Evolutionary conservation across 2,329 filamentous ascomycete genomes (phyloP).

Genomic region (Epicoccum nigrum): DNA sequence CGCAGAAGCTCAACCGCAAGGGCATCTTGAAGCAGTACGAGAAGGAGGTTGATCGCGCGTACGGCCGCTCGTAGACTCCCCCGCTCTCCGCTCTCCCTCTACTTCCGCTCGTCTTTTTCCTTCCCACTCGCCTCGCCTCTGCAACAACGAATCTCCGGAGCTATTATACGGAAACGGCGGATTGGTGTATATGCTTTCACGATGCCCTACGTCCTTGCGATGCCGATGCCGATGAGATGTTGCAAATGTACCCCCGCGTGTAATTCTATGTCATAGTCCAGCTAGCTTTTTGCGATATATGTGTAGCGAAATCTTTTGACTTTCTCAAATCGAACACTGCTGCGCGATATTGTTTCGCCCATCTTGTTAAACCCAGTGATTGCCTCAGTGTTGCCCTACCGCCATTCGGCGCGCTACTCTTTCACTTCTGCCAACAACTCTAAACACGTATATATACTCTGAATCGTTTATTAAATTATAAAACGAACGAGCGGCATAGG

Average conservation of each 20-base stretch:
- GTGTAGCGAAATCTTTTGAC: neutral
- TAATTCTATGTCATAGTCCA: slow-evolving; percentile 20
- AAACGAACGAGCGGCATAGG: too few species aligned
- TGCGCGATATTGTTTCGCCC: too few species aligned
- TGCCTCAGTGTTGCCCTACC: too few species aligned
- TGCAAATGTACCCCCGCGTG: slow-evolving; percentile 1
- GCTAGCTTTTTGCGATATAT: slow-evolving; percentile 6
- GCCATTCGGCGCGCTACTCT: too few species aligned
- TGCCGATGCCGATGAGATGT: neutral
- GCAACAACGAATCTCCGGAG: slow-evolving; percentile 1
- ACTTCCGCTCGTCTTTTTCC: neutral
- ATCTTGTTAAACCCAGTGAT: too few species aligned
- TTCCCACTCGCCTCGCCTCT: neutral
- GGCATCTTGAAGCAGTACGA: slow-evolving; percentile 58
- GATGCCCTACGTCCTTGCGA: slow-evolving; percentile 8
- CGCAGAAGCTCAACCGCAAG: slow-evolving; percentile 60
- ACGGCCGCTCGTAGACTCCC: slow-evolving; percentile 33
- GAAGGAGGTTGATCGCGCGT: slow-evolving; percentile 57
- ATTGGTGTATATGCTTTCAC: slow-evolving; percentile 5
- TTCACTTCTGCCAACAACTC: too few species aligned
- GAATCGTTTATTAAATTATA: too few species aligned
- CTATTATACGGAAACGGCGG: neutral
- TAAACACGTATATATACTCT: too few species aligned
- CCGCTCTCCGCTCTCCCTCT: neutral
- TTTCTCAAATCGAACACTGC: too few species aligned